Conservation (phyloP, 208 protist species). For the Leishmania turanica region DNA sequence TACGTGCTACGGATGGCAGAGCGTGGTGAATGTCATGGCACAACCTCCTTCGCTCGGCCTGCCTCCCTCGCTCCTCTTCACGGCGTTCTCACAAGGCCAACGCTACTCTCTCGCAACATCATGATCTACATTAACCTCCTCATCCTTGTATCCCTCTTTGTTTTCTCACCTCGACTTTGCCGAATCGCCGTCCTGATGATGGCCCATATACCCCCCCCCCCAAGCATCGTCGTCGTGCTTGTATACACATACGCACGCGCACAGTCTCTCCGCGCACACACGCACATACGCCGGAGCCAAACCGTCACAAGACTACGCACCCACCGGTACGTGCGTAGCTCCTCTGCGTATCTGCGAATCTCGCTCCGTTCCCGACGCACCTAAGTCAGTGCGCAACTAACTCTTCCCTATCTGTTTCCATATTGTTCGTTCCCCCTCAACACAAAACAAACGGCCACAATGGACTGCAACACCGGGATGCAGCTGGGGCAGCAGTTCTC, state of each 20-base stretch:
- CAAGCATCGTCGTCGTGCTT: not conserved
- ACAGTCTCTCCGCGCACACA: not conserved
- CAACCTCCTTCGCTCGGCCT: not conserved
- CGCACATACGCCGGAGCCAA: not conserved
- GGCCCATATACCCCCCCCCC: not conserved
- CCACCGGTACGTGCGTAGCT: not conserved
- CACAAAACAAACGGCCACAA: constrained; percentile 7
- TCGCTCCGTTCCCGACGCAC: not conserved
- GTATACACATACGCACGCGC: constrained; percentile 4
- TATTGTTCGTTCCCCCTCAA: not conserved
- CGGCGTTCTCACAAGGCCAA: not conserved
- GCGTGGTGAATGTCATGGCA: not conserved
- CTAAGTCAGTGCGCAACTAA: not conserved
- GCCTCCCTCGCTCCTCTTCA: not conserved
- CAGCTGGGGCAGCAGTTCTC: constrained; percentile 74
- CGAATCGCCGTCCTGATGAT: not conserved
- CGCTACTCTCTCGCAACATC: not conserved
- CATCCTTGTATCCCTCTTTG: not conserved
- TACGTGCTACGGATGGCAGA: not conserved
- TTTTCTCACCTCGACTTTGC: not conserved
- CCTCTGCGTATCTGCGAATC: not conserved
- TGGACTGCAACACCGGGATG: constrained; percentile 75
- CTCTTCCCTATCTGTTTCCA: not conserved
- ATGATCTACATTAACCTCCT: not conserved
- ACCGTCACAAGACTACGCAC: not conserved